These are phyloP conservation scores for Dryas integrifolia DNA, from an alignment of 331 rosid species.

Conservation along the genomic window DNA sequence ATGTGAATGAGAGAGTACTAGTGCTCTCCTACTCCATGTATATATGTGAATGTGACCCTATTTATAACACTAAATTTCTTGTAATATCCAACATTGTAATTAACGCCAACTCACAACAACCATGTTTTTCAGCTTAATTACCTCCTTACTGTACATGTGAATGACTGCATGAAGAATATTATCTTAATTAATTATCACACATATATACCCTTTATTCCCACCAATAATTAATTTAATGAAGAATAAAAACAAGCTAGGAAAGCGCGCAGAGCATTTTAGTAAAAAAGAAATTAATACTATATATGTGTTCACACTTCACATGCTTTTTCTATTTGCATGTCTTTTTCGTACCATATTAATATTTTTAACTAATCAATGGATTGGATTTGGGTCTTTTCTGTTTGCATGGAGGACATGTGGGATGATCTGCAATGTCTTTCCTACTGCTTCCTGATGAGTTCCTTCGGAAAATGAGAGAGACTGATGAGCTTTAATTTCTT, in stretches of 20 bases:
- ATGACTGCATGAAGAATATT: neutral
- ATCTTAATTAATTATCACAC: neutral
- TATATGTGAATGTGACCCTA: neutral
- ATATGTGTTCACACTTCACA: too few species aligned
- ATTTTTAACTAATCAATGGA: neutral
- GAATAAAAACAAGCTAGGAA: too few species aligned
- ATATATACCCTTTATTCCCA: neutral
- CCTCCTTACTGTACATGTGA: slow-evolving; percentile 23
- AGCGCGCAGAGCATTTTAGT: too few species aligned
- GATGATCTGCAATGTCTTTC: too few species aligned
- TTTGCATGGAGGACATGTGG: neutral
- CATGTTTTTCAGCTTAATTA: slow-evolving; percentile 9
- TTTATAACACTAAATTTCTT: neutral
- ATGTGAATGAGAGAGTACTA: too few species aligned
- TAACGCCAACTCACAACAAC: slow-evolving; percentile 35
- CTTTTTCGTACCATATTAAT: neutral
- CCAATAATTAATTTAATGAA: neutral
- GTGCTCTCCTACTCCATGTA: neutral
- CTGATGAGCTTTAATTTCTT: too few species aligned
- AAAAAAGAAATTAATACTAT: too few species aligned
- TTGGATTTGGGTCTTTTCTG: neutral
- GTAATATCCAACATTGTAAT: slow-evolving; percentile 13
- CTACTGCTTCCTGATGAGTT: too few species aligned
- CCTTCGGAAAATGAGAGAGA: too few species aligned
- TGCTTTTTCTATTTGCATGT: neutral